Percentiles rank a stretch among this genome's conserved stretches.
These are phyloP conservation scores for Xylaria venustula DNA, from an alignment of 495 filamentous ascomycete genomes.

Conservation along the genomic window DNA sequence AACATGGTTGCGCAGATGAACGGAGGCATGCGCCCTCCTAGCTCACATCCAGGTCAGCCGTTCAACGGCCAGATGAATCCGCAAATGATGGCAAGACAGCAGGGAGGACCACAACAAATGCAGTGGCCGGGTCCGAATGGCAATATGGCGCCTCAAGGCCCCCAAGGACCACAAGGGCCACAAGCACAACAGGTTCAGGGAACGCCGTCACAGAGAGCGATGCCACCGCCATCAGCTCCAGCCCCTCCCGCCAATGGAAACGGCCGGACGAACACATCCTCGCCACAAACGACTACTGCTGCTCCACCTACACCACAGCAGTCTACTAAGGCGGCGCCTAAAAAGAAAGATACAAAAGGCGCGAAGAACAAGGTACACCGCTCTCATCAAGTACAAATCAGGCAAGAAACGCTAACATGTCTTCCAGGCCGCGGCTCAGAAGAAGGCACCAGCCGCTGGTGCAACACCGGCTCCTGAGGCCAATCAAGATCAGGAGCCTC, in stretches of 20 bases:
- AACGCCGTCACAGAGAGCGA: slow-evolving; percentile 74
- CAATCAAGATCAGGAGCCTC: slow-evolving; percentile 67
- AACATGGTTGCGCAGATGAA: slow-evolving; percentile 59
- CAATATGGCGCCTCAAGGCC: slow-evolving; percentile 62
- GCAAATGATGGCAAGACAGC: slow-evolving; percentile 40
- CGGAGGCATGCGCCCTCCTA: slow-evolving; percentile 82
- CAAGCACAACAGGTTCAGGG: slow-evolving; percentile 63
- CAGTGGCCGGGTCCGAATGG: slow-evolving; percentile 64
- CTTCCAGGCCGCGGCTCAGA: slow-evolving; percentile 61
- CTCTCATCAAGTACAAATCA: slow-evolving; percentile 10
- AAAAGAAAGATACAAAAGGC: slow-evolving; percentile 78
- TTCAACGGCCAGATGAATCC: slow-evolving; percentile 69
- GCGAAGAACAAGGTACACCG: slow-evolving; percentile 71
- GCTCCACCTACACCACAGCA: slow-evolving; percentile 87
- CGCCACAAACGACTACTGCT: slow-evolving; percentile 70
- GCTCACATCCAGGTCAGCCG: slow-evolving; percentile 67
- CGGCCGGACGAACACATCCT: slow-evolving; percentile 67
- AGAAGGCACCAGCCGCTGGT: slow-evolving; percentile 66
- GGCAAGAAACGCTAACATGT: slow-evolving; percentile 35
- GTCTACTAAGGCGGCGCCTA: slow-evolving; percentile 73
- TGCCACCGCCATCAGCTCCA: slow-evolving; percentile 89
- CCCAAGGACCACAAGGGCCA: slow-evolving; percentile 54
- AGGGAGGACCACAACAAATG: slow-evolving; percentile 37
- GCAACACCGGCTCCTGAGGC: slow-evolving; percentile 76
- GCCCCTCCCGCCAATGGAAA: slow-evolving; percentile 52